Evolutionary conservation across 2,329 filamentous ascomycete genomes (phyloP), one percentile per base, ranked within the genome.

Genomic region (Fusarium veterinarium): DNA sequence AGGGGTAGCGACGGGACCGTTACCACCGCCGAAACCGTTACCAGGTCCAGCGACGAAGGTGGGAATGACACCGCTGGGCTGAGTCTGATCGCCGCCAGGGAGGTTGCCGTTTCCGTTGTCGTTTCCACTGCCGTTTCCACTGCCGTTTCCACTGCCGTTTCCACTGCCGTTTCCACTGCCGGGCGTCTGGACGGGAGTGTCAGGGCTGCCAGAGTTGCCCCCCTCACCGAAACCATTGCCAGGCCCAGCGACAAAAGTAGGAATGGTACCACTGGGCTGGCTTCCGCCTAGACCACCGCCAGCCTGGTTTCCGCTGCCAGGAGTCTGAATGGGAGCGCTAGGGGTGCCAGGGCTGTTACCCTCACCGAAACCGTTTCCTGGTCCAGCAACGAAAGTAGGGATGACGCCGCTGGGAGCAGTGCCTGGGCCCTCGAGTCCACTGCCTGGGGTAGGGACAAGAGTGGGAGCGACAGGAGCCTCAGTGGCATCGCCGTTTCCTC

Each of bases 381-480:
- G 66, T 23, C 58, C 59, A 35, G 67, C 67, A 61, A 62, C 67
- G 38, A 62, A 67, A 11, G 67, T 68, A 44, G 67, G 67, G 14
- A 68, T 45, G 14, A 59, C 31, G 8, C 45, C 51, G 33, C 48
- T 37, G 3, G 60, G 66, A 35, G 61, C 57, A 49, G 67, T 69
- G 28, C 65, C 67, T 44, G 67, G 65, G 17, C 67, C 67, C 7
- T 53, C 42, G 25, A 69, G 35, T 9, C 69, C 69, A 49, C 58
- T 71, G 19, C 68, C 68, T 12, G 68, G 69, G 11, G 64, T 52
- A 25, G 59, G 69, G 19, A 72, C 53, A 31, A 72, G 58, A 30
- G 69, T 69, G 31, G 68, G 67, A 31, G 51, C 67, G 14, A 64
- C 61, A 16, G 67, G 40, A 37, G 56, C 64, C 20, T 61, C 55